Evolutionary conservation across 139 green algal species (phyloP).

Genomic region (Penium margaritaceum): DNA sequence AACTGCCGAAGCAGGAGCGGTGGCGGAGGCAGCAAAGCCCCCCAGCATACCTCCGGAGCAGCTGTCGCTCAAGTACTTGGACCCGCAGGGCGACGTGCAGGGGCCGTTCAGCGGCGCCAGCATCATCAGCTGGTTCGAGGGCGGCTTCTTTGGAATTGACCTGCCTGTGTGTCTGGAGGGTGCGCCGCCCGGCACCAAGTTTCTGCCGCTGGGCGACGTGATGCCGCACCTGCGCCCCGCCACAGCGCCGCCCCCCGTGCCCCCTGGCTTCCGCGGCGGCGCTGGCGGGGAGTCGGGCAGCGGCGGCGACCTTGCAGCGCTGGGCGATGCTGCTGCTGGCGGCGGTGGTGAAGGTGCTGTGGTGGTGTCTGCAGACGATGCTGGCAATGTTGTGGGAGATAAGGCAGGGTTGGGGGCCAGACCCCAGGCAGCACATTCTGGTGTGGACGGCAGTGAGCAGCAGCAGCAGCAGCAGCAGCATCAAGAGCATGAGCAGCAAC

Average conservation of each 20-base stretch:
- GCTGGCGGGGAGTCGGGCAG: no score
- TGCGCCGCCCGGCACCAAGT: constrained; percentile 17
- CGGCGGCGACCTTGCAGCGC: no score
- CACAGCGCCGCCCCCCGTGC: constrained; percentile 11
- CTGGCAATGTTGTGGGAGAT: neutral
- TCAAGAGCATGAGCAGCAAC: constrained; percentile 10
- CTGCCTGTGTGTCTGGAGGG: constrained; percentile 51
- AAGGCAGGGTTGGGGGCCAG: no score
- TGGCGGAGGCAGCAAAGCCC: no score
- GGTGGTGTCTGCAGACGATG: neutral
- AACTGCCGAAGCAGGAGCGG: no score
- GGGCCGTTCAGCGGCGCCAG: constrained; percentile 68
- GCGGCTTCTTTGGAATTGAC: constrained; percentile 66
- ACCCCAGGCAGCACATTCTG: no score
- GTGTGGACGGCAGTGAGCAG: no score
- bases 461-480: constrained; percentile 29
- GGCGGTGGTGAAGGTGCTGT: neutral
- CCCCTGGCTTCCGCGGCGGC: constrained; percentile 33
- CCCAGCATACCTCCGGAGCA: neutral
- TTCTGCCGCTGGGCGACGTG: constrained; percentile 25
- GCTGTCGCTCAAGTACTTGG: constrained; percentile 61
- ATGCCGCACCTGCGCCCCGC: constrained; percentile 43
- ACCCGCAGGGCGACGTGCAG: constrained; percentile 63
- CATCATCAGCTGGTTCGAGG: constrained; percentile 74
- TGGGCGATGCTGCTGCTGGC: neutral